Base-by-base conservation (phyloP, 805 yeast species). In the Metschnikowia lochheadii region DNA sequence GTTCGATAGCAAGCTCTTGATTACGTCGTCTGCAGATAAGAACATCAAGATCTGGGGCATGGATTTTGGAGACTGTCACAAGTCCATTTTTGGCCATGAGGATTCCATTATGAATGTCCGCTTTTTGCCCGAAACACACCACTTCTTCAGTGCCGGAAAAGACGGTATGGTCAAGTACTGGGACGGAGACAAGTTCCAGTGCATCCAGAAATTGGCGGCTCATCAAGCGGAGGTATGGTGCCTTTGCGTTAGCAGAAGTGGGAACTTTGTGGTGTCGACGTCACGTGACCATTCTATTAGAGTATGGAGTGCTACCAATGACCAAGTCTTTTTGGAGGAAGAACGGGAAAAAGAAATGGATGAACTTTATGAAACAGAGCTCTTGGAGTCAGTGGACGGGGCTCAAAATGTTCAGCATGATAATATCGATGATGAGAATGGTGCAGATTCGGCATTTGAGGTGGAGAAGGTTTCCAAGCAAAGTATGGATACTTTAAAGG, bases 51-150 rank as follows among this genome's bases (percentile, higher is more conserved):
- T 94, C 51, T 94, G 99, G 99, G 99, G 99, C 46, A 73, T 94
- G 51, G 99, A 94, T 67, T 94, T 94, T 69, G 99, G 99, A 69
- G 99, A 94, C 69, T 94, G 99, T 75, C 99, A 94, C 68, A 87
- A 86, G 65, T 92, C 98, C 1, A 82, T 94, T 26, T 94, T 94
- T 67, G 99, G 96, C 1, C 99, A 94, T 66, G 96, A 90, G 63
- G 99, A 94, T 66, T 85, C 96, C 3, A 88, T 94, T 52, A 89
- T 92, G 96, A 78, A 79, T 56, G 96, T 92, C 31, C 79, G 75
- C 53, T 94, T 94, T 62, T 77, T 90, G 46, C 92, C 95, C 1
- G 84, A 82, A n/a, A 77, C 87, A 13, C 96, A 92, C 65, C 82
- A 91, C 66, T 91, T 94, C 68, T 87, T 94, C 70, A 85, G 96